Percentiles rank a stretch among this genome's conserved stretches.
These are phyloP conservation scores for Bothriochloa decipiens DNA, from an alignment of 176 grass and related monocot genomes.

Conservation along the genomic window DNA sequence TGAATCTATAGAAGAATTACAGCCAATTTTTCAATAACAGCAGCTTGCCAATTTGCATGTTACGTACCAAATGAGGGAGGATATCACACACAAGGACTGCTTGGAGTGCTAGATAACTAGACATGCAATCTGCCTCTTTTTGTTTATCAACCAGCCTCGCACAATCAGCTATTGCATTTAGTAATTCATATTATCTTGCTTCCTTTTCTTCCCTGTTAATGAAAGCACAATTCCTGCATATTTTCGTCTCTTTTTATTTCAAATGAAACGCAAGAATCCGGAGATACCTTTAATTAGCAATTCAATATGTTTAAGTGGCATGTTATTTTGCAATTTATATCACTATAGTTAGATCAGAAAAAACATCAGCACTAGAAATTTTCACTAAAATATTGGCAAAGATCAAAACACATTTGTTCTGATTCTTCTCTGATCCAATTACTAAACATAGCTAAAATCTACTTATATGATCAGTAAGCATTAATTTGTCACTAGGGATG, in stretches of 20 bases:
- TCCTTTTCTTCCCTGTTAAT: neutral
- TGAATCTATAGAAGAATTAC: neutral
- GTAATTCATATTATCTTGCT: neutral
- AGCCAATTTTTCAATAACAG: neutral
- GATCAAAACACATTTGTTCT: neutral
- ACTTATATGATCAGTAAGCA: neutral
- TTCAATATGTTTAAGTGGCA: neutral
- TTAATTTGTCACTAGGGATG: neutral
- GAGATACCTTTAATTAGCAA: neutral
- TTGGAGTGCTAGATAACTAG: neutral
- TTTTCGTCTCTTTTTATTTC: neutral
- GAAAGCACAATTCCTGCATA: neutral
- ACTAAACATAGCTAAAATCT: constrained; percentile 3
- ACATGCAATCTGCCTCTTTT: neutral
- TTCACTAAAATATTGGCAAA: constrained; percentile 12
- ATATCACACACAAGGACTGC: neutral
- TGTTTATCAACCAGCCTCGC: neutral
- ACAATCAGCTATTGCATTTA: neutral
- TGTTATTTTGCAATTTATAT: neutral
- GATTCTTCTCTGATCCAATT: neutral
- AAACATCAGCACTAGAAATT: neutral
- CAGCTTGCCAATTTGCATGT: neutral
- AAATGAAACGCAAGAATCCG: neutral
- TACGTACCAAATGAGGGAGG: neutral
- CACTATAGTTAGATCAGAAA: neutral